phyloP scores from a whole-genome alignment of 331 rosid genomes.

The Pyracantha coccinea region DNA sequence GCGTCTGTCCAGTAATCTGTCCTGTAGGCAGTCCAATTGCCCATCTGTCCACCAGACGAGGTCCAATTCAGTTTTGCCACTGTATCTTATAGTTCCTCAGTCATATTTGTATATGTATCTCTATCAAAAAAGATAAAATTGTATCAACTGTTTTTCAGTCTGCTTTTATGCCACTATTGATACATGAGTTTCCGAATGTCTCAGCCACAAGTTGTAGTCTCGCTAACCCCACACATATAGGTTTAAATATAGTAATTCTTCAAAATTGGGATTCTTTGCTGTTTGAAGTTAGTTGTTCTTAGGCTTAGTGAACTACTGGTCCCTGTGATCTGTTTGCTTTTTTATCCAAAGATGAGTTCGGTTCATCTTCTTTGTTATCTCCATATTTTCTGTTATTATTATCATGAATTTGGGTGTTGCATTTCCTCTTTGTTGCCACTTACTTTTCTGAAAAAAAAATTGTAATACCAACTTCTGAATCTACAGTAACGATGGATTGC shows the following conservation, averaged over 20 bases:
- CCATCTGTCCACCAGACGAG: background rate
- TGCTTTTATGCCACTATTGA: background rate
- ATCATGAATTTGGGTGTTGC: background rate
- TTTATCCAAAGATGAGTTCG: background rate
- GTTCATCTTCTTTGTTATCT: constrained; percentile 1
- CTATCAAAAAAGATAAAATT: no score
- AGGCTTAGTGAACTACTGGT: background rate
- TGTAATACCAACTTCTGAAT: constrained; percentile 23
- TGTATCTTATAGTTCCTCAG: background rate
- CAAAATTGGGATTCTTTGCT: background rate
- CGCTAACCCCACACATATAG: background rate
- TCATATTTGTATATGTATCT: background rate
- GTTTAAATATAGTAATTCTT: background rate
- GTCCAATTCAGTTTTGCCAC: background rate
- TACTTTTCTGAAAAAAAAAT: background rate
- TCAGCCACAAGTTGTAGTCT: background rate
- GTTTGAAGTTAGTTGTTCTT: background rate
- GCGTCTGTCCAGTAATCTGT: background rate
- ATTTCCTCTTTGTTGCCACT: background rate
- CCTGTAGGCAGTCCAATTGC: background rate
- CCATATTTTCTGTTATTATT: background rate
- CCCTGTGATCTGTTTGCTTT: background rate
- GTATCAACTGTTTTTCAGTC: background rate
- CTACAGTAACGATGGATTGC: constrained; percentile 92
- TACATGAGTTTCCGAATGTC: background rate